Percentiles rank a stretch among this genome's conserved stretches.
These are phyloP conservation scores for Nannizzia gypsea DNA, from an alignment of 2,329 filamentous ascomycete species.

Conservation along the genomic window DNA sequence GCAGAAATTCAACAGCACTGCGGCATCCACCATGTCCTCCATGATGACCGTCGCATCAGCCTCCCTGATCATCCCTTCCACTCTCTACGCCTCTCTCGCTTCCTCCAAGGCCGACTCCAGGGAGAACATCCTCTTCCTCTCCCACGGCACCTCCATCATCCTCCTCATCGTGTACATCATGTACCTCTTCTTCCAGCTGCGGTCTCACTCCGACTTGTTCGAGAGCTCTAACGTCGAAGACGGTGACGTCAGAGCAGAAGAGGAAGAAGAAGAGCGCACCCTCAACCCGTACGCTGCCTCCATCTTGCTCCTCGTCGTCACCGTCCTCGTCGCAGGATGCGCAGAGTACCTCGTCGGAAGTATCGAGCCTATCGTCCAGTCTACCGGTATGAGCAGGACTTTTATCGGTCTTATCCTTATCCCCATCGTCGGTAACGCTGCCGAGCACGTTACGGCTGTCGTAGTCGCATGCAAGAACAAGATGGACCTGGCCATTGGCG, in stretches of 20 bases:
- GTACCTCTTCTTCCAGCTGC: slow-evolving; percentile 68
- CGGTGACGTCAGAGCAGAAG: slow-evolving; percentile 16
- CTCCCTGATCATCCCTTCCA: slow-evolving; percentile 66
- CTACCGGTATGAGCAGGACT: slow-evolving; percentile 61
- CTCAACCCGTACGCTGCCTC: slow-evolving; percentile 54
- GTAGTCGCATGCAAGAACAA: slow-evolving; percentile 67
- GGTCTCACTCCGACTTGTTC: slow-evolving; percentile 62
- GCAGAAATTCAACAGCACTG: slow-evolving; percentile 46
- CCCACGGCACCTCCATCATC: slow-evolving; percentile 64
- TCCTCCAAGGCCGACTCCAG: slow-evolving; percentile 24
- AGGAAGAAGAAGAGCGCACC: slow-evolving; percentile 38
- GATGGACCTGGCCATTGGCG: slow-evolving; percentile 57
- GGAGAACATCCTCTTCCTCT: slow-evolving; percentile 55
- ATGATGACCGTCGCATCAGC: slow-evolving; percentile 65
- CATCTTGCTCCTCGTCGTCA: slow-evolving; percentile 57
- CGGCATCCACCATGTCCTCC: slow-evolving; percentile 47
- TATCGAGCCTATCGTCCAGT: slow-evolving; percentile 60
- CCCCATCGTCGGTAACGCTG: slow-evolving; percentile 68
- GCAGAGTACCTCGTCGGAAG: slow-evolving; percentile 67
- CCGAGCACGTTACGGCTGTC: slow-evolving; percentile 70
- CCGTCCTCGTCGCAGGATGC: slow-evolving; percentile 58
- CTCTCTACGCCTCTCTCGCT: slow-evolving; percentile 56
- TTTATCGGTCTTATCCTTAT: slow-evolving; percentile 72
- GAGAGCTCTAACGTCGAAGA: slow-evolving; percentile 30
- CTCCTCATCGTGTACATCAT: slow-evolving; percentile 62